These are phyloP conservation scores for Chlamydomonas sphaeroides DNA, from an alignment of 139 green algal species.

Conservation along the genomic window DNA sequence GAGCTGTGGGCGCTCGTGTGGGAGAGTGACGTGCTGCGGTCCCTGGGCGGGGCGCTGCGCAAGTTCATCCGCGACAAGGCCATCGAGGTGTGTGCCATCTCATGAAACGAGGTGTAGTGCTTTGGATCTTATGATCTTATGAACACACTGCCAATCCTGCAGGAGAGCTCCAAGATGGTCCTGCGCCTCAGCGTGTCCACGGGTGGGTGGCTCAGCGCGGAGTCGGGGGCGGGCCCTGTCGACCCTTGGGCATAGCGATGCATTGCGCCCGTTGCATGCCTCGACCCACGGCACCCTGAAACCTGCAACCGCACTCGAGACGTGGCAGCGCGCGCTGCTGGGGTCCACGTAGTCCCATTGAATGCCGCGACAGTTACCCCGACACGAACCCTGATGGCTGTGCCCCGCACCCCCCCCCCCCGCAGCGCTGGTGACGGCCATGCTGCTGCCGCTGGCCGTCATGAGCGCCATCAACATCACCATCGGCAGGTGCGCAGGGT, in stretches of 20 bases:
- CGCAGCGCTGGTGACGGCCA: constrained; percentile 65
- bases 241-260: too few relatives aligned
- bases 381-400: too few relatives aligned
- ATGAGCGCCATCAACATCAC: constrained; percentile 57
- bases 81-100: constrained; percentile 26
- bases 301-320: too few relatives aligned
- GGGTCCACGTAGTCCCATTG: too few relatives aligned
- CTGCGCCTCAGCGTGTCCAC: constrained; percentile 60
- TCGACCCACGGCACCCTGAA: too few relatives aligned
- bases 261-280: too few relatives aligned
- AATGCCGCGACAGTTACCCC: too few relatives aligned
- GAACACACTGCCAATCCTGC: too few relatives aligned
- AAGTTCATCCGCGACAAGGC: constrained; percentile 55
- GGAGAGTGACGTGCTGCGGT: constrained; percentile 74
- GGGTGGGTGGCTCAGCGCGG: constrained; percentile 15
- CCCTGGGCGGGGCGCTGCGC: constrained; percentile 59
- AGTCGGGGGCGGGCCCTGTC: too few relatives aligned
- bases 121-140: too few relatives aligned
- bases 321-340: too few relatives aligned
- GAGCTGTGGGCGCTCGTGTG: constrained; percentile 76
- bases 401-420: not conserved
- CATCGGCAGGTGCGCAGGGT: constrained; percentile 62
- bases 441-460: constrained; percentile 59
- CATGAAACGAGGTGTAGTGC: too few relatives aligned
- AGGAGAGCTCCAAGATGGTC: constrained; percentile 55